Percentiles rank a stretch among this genome's conserved stretches.
Conservation (phyloP, 805 yeast genomes). For the Saturnispora dispora region DNA sequence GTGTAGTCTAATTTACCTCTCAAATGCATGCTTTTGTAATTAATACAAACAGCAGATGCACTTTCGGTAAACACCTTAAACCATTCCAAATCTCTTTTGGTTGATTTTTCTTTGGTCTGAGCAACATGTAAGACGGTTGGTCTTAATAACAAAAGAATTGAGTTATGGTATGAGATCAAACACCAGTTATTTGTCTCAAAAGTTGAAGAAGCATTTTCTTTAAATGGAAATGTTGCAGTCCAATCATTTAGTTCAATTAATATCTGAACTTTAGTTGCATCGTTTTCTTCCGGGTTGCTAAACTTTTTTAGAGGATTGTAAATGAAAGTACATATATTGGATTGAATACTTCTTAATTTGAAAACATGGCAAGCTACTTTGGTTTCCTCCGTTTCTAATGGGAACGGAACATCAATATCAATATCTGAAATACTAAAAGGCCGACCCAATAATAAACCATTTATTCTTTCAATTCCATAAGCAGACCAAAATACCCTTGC, state of each 20-base stretch:
- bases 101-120: conserved; percentile 11
- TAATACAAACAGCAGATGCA: conserved; percentile 24
- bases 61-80: conserved; percentile 27
- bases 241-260: conserved; percentile 27
- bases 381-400: conserved; percentile 17
- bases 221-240: conserved; percentile 26
- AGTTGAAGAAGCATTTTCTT: conserved; percentile 19
- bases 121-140: conserved; percentile 24
- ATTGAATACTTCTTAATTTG: conserved; percentile 27
- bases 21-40: conserved; percentile 22
- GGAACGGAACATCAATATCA: conserved; percentile 27
- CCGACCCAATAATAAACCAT: conserved; percentile 28
- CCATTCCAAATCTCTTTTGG: conserved; percentile 24
- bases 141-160: conserved; percentile 24
- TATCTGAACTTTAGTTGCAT: conserved; percentile 25
- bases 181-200: conserved; percentile 29
- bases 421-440: conserved; percentile 30
- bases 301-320: conserved; percentile 21
- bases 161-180: conserved; percentile 28
- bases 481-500: conserved; percentile 30
- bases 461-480: conserved; percentile 29
- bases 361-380: conserved; percentile 26
- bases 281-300: conserved; percentile 19
- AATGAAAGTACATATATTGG: conserved; percentile 27
- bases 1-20: conserved; percentile 23